Conservation (phyloP, 352 stramenopile genomes). For the Phytopythium helicoides region DNA sequence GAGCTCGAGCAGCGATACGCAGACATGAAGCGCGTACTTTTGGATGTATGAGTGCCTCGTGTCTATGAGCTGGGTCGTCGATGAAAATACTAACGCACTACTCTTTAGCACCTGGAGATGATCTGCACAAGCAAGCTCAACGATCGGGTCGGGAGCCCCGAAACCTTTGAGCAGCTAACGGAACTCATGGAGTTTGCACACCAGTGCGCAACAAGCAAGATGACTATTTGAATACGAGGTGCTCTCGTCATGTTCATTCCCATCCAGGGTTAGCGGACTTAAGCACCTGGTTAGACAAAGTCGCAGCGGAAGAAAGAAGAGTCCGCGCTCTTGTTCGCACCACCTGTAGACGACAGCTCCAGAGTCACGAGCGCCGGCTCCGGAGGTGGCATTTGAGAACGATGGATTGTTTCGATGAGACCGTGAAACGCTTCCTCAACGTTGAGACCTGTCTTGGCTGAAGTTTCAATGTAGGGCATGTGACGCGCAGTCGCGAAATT, state of each 20-base stretch:
- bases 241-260: conserved; percentile 6
- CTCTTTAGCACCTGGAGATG: conserved; percentile 50
- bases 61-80: background rate
- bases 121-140: conserved; percentile 50
- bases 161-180: conserved; percentile 59
- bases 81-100: background rate
- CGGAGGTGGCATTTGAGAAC: conserved; percentile 35
- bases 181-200: conserved; percentile 42
- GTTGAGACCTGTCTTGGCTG: conserved; percentile 69
- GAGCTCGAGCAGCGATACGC: conserved; percentile 53
- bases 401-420: conserved; percentile 56
- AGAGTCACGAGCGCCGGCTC: conserved; percentile 22
- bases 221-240: conserved; percentile 1
- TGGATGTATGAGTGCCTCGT: conserved; percentile 24
- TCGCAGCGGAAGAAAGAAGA: conserved; percentile 52
- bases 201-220: conserved; percentile 18
- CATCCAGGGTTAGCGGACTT: background rate
- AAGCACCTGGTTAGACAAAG: conserved; percentile 16
- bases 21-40: conserved; percentile 49
- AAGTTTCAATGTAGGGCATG: conserved; percentile 83
- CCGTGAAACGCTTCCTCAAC: conserved; percentile 58
- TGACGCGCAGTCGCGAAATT: conserved; percentile 65
- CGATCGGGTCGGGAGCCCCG: conserved; percentile 33
- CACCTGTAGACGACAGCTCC: conserved; percentile 18
- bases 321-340: conserved; percentile 8